Conservation (phyloP, 108 stramenopile genomes). For the Nitzschia sp. region DNA sequence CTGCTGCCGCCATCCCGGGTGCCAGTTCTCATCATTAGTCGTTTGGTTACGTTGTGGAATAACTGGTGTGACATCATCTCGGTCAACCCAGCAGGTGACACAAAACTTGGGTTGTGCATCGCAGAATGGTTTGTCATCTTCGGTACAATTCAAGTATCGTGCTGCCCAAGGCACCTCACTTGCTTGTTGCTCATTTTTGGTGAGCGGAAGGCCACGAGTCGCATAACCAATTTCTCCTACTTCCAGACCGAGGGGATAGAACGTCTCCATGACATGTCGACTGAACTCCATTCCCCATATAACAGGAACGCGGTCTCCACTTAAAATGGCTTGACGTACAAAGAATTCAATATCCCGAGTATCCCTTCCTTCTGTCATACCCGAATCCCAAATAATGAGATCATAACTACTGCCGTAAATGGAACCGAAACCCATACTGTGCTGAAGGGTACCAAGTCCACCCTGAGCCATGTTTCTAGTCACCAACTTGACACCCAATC, state of each 20-base stretch:
- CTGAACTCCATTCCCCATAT: conserved; percentile 45
- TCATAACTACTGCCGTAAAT: conserved; percentile 65
- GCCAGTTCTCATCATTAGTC: conserved; percentile 27
- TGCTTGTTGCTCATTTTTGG: conserved; percentile 31
- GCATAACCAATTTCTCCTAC: conserved; percentile 56
- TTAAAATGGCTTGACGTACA: conserved; percentile 61
- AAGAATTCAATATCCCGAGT: conserved; percentile 49
- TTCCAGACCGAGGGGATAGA: conserved; percentile 60
- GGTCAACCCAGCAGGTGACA: conserved; percentile 62
- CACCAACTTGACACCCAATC: conserved; percentile 60
- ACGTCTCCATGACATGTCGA: conserved; percentile 29
- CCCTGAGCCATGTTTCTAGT: conserved; percentile 62
- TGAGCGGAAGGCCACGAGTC: conserved; percentile 42
- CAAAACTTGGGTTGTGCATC: conserved; percentile 42
- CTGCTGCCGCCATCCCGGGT: conserved; percentile 72
- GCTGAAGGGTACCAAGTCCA: conserved; percentile 61
- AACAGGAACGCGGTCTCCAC: conserved; percentile 56
- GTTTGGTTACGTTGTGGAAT: conserved; percentile 20
- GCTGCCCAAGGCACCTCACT: conserved; percentile 58
- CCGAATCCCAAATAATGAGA: conserved; percentile 74
- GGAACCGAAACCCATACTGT: conserved; percentile 46
- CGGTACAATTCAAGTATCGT: conserved; percentile 61
- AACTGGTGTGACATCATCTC: conserved; percentile 20
- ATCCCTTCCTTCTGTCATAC: conserved; percentile 34
- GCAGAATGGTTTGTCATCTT: conserved; percentile 34